Base-by-base conservation (phyloP, 116 monocot species). In the Posidonia oceanica region DNA sequence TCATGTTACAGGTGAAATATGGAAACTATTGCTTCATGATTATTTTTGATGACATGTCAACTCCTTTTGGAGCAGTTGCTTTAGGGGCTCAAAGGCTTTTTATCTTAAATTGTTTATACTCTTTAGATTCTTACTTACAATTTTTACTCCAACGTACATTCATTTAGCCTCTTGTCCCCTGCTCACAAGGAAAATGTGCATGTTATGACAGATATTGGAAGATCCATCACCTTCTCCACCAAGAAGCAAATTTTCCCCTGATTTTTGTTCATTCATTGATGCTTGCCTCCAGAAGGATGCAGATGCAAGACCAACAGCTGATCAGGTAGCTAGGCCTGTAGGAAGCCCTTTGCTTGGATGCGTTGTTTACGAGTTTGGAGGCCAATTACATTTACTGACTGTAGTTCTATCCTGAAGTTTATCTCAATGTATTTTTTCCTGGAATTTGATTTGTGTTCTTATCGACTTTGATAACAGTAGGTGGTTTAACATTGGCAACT, bases 261-360 rank as follows among this genome's bases (percentile, higher is more conserved):
- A 98, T 67, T 98, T 98, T 65, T 89, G 97, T 72, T 92, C 97
- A 61, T 92, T 98, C 48, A 78, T 98, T 72, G 89, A 98, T 80
- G 87, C 80, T 71, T 98, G 92, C 64, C 77, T 98, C 53, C 83
- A 87, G 68, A 98, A 98, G 76, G 92, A 98, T 87, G 72, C 93
- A 52, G 80, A 87, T 75, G 77, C 80, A 74, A 89, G 97, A 64
- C 93, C 93, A 54, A 87, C 87, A 71, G 92, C 89, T 73, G 89
- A 89, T 18, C 82, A 98, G 75, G 97, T 90, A 59, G 70, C 42
- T 53, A 17, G 20, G 7, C 11, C 23, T 59, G 59, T 59, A 21
- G 18, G 17, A 59, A 55, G n/a, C 29, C 29, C 29, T 29, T 29
- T 29, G 29, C 29, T 29, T 29, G 29, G 29, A 29, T 29, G 29